Evolutionary conservation across 2,329 filamentous ascomycete species (phyloP), one percentile per base, ranked within the genome.

Genomic region (Aspergillus unguis): DNA sequence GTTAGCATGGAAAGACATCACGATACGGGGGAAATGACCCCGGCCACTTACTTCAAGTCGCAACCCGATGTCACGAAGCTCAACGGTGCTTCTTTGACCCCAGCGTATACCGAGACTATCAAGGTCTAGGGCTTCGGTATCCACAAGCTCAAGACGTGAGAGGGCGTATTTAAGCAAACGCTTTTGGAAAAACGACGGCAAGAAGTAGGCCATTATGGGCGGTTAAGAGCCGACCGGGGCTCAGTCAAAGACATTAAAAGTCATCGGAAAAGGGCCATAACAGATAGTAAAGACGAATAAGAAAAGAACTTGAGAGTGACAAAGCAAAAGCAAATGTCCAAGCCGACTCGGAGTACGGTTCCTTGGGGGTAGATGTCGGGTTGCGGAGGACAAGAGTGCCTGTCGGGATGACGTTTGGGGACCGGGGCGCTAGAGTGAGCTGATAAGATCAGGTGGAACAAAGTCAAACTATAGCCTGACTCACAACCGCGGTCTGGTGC

Each of bases 81-180:
- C 92, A 41, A 96, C 81, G 1, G 88, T 86, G 37, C 87, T 94
- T 60, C 86, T 86, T 70, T 86, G 85, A 32, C 94, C 94, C 72
- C 90, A 83, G 42, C 85, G 85, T 61, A 96, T 83, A 62, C 95
- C 90, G 58, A 97, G 75, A 61, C 90, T 90, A 59, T 94, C 90
- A 56, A 94, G 80, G 65, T 96, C 88, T 60, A 96, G 77, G 9
- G 88, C 86, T 66, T 95, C 87, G 52, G 90, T 88, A 65, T 97
- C 94, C 54, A 99, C 83, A 50, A 96, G 80, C 62, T 95, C 91
- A 54, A 96, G 80, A 53, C 86, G 85, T 26, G 87, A 87, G 38
- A 99, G 78, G 45, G 86, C 90, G 76, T 94, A 96, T 61, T 90
- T 86, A 59, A 97, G 81, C 64, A 97, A 80, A 71, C 87, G 85